Evolutionary conservation across 2,329 filamentous ascomycete genomes (phyloP).

Genomic region (Clarireedia hainanense): DNA sequence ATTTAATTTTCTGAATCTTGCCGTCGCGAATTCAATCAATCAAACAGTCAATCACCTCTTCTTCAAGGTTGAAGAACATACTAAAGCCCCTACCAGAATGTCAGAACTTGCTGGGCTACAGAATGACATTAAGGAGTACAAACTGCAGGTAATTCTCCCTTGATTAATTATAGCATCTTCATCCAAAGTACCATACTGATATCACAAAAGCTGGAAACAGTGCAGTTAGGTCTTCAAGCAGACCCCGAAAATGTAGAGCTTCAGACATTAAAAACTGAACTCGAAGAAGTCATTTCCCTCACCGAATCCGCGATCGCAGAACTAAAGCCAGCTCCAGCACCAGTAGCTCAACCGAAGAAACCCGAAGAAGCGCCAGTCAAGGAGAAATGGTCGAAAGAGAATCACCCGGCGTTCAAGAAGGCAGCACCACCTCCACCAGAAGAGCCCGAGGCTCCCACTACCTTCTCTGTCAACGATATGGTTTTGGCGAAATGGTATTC

Average conservation of each 20-base stretch:
- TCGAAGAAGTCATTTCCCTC: constrained; percentile 72
- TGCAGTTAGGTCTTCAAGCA: constrained; percentile 66
- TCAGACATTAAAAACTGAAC: constrained; percentile 67
- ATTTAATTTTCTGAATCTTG: background rate
- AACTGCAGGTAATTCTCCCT: constrained; percentile 40
- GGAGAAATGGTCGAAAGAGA: constrained; percentile 73
- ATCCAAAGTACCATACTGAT: constrained; percentile 10
- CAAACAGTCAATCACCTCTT: too few species aligned
- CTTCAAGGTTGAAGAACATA: background rate
- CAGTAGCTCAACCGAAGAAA: constrained; percentile 29
- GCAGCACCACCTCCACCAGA: constrained; percentile 41
- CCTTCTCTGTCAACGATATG: constrained; percentile 80
- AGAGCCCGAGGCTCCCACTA: constrained; percentile 41
- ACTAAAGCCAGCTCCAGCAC: constrained; percentile 43
- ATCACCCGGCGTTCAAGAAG: constrained; percentile 70
- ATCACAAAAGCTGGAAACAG: constrained; percentile 60
- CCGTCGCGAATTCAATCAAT: too few species aligned
- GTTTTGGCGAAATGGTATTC: constrained; percentile 87
- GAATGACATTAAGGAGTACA: constrained; percentile 50
- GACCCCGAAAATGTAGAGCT: constrained; percentile 76
- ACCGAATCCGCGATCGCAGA: constrained; percentile 76
- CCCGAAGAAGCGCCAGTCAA: constrained; percentile 45
- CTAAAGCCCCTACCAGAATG: background rate
- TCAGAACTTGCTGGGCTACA: constrained; percentile 29
- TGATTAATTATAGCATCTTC: background rate